Evolutionary conservation across 345 rosid species (phyloP), one percentile per base, ranked within the genome.

Genomic region (Gossypium thurberi): DNA sequence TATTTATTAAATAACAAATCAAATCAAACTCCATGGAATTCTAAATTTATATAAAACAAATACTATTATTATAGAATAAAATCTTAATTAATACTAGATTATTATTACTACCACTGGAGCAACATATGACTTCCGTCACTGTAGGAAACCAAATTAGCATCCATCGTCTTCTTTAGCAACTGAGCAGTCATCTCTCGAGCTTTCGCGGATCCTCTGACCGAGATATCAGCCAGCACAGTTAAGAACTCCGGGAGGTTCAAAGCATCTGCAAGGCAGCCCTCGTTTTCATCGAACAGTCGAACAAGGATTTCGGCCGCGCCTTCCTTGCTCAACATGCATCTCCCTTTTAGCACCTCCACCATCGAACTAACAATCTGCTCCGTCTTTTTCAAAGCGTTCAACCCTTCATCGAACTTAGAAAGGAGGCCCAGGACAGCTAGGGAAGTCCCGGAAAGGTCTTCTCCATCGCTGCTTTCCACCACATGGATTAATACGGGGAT

Each of bases 221-320:
- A 84, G 50, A 89, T 70, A 78, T 89, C 93, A 20, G 85, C 87
- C 9, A 85, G 59, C 66, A 84, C 56, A 8, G 69, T 71, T 3
- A 81, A 74, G 55, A 85, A 76, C 57, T 84, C 89, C 0, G 77
- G 80, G 52, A 84, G 13, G 74, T 77, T 23, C 66, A 64, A 5
- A 8, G 93, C 93, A 46, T 83, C 88, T 65, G 83, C 79, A 1
- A 77, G 23, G 42, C 87, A 83, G 6, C 73, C 83, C 60, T 87
- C 85, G 20, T 87, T 87, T 76, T 85, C 93, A 15, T 89, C 93
- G 0, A 89, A 84, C 26, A 87, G 47, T 12, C 83, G 81, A 18
- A 87, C 28, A 0, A 87, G 82, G 33, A 89, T 79, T 8, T 89
- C 91, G 0, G 89, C 86, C 0, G 91, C 91, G 0, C 93, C 93